These are phyloP conservation scores for Meredithiella fracta DNA, from an alignment of 2,329 filamentous ascomycete genomes.

Conservation along the genomic window DNA sequence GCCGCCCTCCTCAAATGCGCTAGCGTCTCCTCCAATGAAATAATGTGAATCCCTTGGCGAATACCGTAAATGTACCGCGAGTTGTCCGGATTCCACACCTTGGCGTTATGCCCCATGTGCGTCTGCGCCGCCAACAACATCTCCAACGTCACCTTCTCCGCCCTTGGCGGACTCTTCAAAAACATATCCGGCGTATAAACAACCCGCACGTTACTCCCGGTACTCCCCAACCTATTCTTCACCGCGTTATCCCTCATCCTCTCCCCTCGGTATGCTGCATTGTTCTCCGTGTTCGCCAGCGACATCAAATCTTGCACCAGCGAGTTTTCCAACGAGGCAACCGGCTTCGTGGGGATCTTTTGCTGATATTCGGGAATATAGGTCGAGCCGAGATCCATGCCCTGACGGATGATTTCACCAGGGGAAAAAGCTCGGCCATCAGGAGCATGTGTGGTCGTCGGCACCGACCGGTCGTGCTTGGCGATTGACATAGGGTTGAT, in stretches of 20 bases:
- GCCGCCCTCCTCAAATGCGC: conserved; percentile 82
- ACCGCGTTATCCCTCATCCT: neutral
- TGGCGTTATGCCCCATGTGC: conserved; percentile 80
- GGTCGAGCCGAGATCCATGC: neutral
- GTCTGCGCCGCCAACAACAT: conserved; percentile 74
- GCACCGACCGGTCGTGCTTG: neutral
- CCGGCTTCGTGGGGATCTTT: conserved; percentile 11
- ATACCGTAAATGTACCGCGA: conserved; percentile 87
- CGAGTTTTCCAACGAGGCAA: conserved; percentile 13
- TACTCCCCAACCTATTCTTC: neutral
- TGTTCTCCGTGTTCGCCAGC: conserved; percentile 10
- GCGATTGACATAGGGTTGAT: neutral
- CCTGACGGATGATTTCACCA: neutral
- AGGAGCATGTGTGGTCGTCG: neutral
- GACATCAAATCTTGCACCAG: conserved; percentile 11
- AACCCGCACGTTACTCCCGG: conserved; percentile 31
- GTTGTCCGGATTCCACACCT: conserved; percentile 89
- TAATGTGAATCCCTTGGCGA: conserved; percentile 78
- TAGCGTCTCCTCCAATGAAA: conserved; percentile 75
- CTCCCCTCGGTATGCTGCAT: conserved; percentile 5
- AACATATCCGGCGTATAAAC: conserved; percentile 52
- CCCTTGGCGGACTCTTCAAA: conserved; percentile 53
- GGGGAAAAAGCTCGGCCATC: neutral
- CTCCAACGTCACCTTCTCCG: conserved; percentile 75
- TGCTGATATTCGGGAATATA: conserved; percentile 1